Conservation (phyloP, 2,329 filamentous ascomycete genomes). For the Teratosphaeria pseudoeucalypti region DNA sequence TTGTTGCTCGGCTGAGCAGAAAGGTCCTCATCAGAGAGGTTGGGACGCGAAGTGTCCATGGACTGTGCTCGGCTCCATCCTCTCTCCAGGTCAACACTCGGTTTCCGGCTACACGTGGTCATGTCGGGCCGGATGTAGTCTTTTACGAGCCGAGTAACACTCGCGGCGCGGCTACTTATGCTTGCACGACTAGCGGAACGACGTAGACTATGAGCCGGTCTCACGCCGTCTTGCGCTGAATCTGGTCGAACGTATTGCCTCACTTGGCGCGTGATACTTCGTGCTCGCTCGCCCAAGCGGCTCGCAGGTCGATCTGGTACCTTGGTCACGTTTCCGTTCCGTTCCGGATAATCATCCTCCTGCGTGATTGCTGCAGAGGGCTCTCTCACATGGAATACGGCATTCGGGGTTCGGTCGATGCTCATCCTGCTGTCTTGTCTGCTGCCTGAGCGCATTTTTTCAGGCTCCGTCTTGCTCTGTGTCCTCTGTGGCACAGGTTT, state of each 20-base stretch:
- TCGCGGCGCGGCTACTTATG: conserved; percentile 1
- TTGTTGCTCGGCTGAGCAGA: conserved; percentile 1
- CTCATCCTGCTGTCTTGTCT: background rate
- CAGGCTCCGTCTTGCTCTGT: background rate
- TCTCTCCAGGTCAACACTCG: conserved; percentile 15
- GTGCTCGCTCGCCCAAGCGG: conserved; percentile 2
- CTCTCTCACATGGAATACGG: background rate
- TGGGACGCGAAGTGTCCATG: conserved; percentile 15
- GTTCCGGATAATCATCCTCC: background rate
- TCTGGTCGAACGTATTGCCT: conserved; percentile 30
- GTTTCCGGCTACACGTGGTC: conserved; percentile 12
- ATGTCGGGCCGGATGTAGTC: conserved; percentile 32
- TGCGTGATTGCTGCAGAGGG: background rate
- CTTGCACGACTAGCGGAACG: background rate
- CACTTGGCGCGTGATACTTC: conserved; percentile 18
- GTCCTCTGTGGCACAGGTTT: background rate
- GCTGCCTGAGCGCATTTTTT: background rate
- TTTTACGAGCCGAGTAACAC: conserved; percentile 22
- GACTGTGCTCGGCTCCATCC: conserved; percentile 14
- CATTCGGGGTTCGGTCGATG: background rate
- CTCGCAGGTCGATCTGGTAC: background rate
- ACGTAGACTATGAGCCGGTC: background rate
- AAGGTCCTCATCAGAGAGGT: conserved; percentile 8
- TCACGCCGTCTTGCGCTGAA: background rate
- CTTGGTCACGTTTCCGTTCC: background rate